A percentile compares a stretch with the other conserved stretches of the same genome.
phyloP scores from a whole-genome alignment of 495 filamentous ascomycete genomes.

The Tuber melanosporum region DNA sequence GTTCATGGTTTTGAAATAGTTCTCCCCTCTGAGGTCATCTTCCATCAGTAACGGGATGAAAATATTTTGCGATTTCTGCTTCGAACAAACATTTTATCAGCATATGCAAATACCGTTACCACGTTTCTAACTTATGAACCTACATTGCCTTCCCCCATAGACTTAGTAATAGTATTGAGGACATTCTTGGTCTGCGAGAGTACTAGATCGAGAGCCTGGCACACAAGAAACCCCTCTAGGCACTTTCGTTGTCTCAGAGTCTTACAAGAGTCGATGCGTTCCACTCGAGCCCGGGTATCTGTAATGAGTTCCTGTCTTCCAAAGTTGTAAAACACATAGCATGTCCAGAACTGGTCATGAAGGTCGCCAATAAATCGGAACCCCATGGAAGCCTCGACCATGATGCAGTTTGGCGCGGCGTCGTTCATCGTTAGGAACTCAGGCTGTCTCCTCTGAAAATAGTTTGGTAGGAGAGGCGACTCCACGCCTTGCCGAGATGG shows the following conservation, averaged over 20 bases:
- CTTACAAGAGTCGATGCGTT: neutral
- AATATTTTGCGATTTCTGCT: neutral
- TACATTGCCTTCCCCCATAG: neutral
- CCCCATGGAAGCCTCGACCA: neutral
- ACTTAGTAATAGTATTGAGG: neutral
- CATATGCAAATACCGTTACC: neutral
- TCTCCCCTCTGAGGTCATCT: neutral
- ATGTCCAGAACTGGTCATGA: slow-evolving; percentile 1
- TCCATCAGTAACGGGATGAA: neutral
- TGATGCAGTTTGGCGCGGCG: neutral
- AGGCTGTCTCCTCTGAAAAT: neutral
- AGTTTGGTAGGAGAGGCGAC: neutral
- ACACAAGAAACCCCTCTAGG: slow-evolving; percentile 3
- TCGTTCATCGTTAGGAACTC: neutral
- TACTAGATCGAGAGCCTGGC: neutral
- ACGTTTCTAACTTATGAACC: neutral
- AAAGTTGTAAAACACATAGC: neutral
- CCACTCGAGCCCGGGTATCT: neutral
- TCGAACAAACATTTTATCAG: neutral
- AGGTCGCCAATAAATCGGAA: slow-evolving; percentile 3
- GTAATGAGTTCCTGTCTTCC: neutral
- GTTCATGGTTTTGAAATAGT: slow-evolving; percentile 7
- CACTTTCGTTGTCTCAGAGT: neutral
- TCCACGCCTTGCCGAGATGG: neutral
- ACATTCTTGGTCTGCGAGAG: neutral